Evolutionary conservation across 768 basidiomycete genomes (phyloP).

Genomic region (Russula sp.): DNA sequence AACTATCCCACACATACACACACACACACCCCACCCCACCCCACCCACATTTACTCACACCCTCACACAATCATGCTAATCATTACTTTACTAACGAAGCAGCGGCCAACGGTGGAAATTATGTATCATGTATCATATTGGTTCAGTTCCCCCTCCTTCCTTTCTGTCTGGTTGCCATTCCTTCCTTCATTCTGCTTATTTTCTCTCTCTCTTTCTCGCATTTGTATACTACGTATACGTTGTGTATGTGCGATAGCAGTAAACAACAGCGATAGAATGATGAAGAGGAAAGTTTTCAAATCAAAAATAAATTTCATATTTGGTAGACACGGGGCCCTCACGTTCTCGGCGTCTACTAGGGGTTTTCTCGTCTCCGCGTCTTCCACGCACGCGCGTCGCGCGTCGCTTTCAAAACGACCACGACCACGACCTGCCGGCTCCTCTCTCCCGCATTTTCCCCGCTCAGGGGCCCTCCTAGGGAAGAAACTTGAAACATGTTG

Average conservation of each 20-base stretch:
- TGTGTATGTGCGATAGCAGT: constrained; percentile 7
- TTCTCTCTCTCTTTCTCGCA: constrained; percentile 2
- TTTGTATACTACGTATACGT: constrained; percentile 7
- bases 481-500: constrained; percentile 10
- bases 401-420: neutral
- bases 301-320: neutral
- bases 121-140: constrained; percentile 29
- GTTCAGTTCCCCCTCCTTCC: neutral
- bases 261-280: constrained; percentile 7
- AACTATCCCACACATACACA: constrained; percentile 3
- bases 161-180: constrained; percentile 5
- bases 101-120: constrained; percentile 19
- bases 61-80: neutral
- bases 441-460: neutral
- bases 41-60: too few relatives aligned
- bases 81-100: neutral
- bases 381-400: neutral
- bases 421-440: neutral
- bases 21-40: too few relatives aligned
- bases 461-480: neutral
- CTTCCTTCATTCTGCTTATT: neutral
- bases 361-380: too few relatives aligned
- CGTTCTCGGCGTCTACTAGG: neutral
- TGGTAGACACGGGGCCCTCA: neutral
- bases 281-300: neutral